These are phyloP conservation scores for Trichomonas gallinae DNA, from an alignment of 208 protist genomes.

Conservation along the genomic window DNA sequence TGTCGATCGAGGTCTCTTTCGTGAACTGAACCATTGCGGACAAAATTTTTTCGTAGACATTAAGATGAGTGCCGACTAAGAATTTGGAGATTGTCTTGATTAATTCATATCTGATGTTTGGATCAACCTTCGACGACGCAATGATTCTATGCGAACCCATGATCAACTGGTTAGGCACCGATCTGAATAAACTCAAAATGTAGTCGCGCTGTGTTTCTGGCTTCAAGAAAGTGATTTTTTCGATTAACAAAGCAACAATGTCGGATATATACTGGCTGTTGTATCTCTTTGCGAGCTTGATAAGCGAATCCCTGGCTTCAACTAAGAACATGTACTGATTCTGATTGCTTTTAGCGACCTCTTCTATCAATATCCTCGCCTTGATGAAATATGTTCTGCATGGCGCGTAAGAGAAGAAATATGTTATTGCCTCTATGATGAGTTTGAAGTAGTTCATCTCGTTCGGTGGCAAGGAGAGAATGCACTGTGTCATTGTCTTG, in stretches of 20 bases:
- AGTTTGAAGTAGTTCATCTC: neutral
- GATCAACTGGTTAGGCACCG: neutral
- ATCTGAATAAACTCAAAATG: neutral
- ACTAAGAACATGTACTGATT: neutral
- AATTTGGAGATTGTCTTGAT: neutral
- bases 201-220: neutral
- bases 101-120: neutral
- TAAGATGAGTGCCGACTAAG: neutral
- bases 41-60: neutral
- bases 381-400: neutral
- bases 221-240: neutral
- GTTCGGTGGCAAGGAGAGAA: neutral
- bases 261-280: neutral
- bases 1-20: neutral
- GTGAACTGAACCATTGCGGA: neutral
- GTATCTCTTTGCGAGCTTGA: neutral
- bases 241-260: neutral
- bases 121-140: neutral
- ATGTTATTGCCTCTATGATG: neutral
- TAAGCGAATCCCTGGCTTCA: neutral
- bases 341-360: neutral
- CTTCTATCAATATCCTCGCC: neutral
- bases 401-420: neutral
- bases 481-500: neutral
- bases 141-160: neutral